Base-by-base conservation (phyloP, 495 filamentous ascomycete species). In the Xylaria castorea region DNA sequence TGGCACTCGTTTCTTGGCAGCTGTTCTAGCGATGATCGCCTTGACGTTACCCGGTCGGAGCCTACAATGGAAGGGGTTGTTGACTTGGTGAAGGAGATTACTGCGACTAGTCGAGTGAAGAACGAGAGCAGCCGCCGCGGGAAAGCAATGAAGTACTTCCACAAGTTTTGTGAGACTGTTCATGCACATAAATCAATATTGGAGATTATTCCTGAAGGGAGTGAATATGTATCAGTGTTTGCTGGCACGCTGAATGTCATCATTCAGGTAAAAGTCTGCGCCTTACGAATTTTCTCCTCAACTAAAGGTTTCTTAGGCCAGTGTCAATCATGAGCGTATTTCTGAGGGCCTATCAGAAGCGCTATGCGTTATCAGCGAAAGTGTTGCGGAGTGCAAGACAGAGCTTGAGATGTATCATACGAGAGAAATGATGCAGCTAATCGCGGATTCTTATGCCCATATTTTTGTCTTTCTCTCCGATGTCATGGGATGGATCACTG, bases 401-500 rank as follows among this genome's bases (percentile, higher is more conserved):
- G 68, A 75, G 53, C 44, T 71, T 40, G 64, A 75, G 32, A 36
- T 75, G 66, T 67, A 71, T 34, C 68, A 77, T 32, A 74, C 68
- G 8, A 74, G 73, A 18, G 76, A 76, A 30, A 76, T 80, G 6
- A 65, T 81, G 53, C 66, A 78, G 18, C 32, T 72, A 9, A 78
- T 86, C 44, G 82, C 83, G 18, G 78, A 76, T 25, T 80, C 85
- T 42, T 88, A 87, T 71, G 75, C 84, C 5, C 75, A 85, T 58
- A 77, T 82, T 3, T 86, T 87, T 53, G 81, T 87, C 73, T 82
- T 86, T 55, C 75, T 88, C 12, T 80, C 82, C 61, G 83, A 84
- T 68, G 80, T 85, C 68, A 86, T 87, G 78, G 81, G 83, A 68
- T 87, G 84, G 82, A 85, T 85, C 77, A 79, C 82, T 36, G 74